Conservation (phyloP, 192 early-diverging fungal genomes). For the Linnemannia schmuckeri region DNA sequence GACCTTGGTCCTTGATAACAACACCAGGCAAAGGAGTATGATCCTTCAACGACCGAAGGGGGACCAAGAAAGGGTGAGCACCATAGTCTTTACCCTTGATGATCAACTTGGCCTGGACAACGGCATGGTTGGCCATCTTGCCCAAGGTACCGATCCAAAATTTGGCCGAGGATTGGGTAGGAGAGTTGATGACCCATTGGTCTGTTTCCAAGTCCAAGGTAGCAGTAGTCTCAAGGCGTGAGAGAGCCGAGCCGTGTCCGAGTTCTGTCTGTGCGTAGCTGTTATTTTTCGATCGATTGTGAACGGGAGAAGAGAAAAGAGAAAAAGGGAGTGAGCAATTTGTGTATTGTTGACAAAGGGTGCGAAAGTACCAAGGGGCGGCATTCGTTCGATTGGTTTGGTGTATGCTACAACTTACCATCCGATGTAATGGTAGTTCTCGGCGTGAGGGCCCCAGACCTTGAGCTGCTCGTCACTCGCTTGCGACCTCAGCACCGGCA, state of each 20-base stretch:
- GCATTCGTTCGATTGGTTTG: not conserved
- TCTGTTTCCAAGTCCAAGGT: constrained; percentile 83
- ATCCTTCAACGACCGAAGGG: constrained; percentile 78
- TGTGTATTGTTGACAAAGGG: not conserved
- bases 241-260: constrained; percentile 84
- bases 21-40: constrained; percentile 82
- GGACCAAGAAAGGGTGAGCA: constrained; percentile 86
- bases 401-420: constrained; percentile 44
- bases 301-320: constrained; percentile 78
- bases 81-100: constrained; percentile 82
- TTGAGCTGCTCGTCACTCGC: constrained; percentile 64
- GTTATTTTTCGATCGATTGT: constrained; percentile 68
- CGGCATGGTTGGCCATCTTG: constrained; percentile 82
- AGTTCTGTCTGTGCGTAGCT: constrained; percentile 72
- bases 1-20: constrained; percentile 85
- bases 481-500: constrained; percentile 62
- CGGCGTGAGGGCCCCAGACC: constrained; percentile 62
- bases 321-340: constrained; percentile 61
- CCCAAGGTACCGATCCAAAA: constrained; percentile 93
- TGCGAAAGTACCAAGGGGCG: not conserved
- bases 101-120: constrained; percentile 86
- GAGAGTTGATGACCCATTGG: constrained; percentile 88
- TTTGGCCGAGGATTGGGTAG: constrained; percentile 82
- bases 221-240: constrained; percentile 89
- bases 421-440: constrained; percentile 64